phyloP scores from a whole-genome alignment of 2,329 filamentous ascomycete genomes.

The Trichoderma endophyticum region DNA sequence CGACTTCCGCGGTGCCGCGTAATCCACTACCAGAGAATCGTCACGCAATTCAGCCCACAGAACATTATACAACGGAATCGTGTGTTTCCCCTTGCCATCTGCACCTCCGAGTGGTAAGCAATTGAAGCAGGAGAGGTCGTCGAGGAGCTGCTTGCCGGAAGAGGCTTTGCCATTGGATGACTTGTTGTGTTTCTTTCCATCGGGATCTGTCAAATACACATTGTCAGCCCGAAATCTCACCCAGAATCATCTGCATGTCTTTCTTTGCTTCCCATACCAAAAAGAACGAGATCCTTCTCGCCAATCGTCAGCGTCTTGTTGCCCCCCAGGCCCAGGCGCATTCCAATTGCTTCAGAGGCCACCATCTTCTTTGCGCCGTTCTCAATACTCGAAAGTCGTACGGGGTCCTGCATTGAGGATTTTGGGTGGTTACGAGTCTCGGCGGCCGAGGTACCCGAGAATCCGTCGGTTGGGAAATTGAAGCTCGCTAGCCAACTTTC shows the following conservation, averaged over 20 bases:
- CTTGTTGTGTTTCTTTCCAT: slow-evolving; percentile 9
- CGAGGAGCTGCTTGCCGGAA: slow-evolving; percentile 10
- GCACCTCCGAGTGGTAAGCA: slow-evolving; percentile 8
- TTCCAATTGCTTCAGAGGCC: slow-evolving; percentile 22
- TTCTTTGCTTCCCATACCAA: slow-evolving; percentile 33
- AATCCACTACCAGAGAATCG: slow-evolving; percentile 65
- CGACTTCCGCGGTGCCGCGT: slow-evolving; percentile 61
- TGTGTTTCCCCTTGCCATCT: slow-evolving; percentile 29
- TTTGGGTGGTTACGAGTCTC: not conserved
- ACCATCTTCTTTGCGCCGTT: slow-evolving; percentile 24
- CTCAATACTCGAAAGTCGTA: not conserved
- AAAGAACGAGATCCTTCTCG: slow-evolving; percentile 31
- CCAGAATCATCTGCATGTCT: not conserved
- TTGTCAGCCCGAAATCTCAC: not conserved
- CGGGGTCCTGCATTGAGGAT: not conserved
- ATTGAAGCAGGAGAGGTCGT: not conserved
- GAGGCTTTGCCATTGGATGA: slow-evolving; percentile 7
- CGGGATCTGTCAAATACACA: slow-evolving; percentile 5
- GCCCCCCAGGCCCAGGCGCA: slow-evolving; percentile 31
- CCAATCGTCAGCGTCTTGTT: slow-evolving; percentile 34
- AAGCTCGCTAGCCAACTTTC: not conserved
- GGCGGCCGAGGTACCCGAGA: slow-evolving; percentile 17
- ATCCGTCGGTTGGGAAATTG: not conserved
- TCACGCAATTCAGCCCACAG: slow-evolving; percentile 71
- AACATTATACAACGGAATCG: slow-evolving; percentile 76